phyloP scores from a whole-genome alignment of 345 rosid species.

The Lepidium aucheri region DNA sequence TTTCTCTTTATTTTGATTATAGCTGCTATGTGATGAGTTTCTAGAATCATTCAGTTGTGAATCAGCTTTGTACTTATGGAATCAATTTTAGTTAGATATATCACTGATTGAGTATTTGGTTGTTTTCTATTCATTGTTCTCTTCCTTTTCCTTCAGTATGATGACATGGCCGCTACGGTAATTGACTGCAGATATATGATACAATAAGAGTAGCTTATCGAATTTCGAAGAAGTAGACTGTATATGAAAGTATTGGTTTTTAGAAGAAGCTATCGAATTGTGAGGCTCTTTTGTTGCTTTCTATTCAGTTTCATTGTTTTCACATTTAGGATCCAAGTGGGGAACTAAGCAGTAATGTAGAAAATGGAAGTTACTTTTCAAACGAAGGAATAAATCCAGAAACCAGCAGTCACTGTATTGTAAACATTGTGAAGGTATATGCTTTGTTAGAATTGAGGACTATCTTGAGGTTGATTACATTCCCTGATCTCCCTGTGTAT shows the following conservation, averaged over 20 bases:
- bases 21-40: too few relatives aligned
- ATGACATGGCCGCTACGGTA: too few relatives aligned
- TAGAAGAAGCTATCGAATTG: too few relatives aligned
- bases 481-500: neutral
- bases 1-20: too few relatives aligned
- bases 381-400: slow-evolving; percentile 11
- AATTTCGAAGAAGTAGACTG: neutral
- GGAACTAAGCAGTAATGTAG: slow-evolving; percentile 11
- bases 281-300: too few relatives aligned
- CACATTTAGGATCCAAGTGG: slow-evolving; percentile 22
- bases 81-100: too few relatives aligned
- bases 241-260: neutral
- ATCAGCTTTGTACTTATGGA: too few relatives aligned
- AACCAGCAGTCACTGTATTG: neutral
- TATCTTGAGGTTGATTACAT: neutral
- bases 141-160: slow-evolving; percentile 33
- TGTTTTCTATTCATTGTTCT: too few relatives aligned
- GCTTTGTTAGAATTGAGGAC: neutral
- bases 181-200: too few relatives aligned
- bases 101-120: too few relatives aligned
- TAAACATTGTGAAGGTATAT: slow-evolving; percentile 11
- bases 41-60: too few relatives aligned
- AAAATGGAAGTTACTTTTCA: slow-evolving; percentile 13
- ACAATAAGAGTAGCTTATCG: too few relatives aligned
- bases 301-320: neutral